A percentile compares a stretch with the other conserved stretches of the same genome.
Conservation (phyloP, 352 stramenopile genomes). For the Saprolegnia parasitica region DNA sequence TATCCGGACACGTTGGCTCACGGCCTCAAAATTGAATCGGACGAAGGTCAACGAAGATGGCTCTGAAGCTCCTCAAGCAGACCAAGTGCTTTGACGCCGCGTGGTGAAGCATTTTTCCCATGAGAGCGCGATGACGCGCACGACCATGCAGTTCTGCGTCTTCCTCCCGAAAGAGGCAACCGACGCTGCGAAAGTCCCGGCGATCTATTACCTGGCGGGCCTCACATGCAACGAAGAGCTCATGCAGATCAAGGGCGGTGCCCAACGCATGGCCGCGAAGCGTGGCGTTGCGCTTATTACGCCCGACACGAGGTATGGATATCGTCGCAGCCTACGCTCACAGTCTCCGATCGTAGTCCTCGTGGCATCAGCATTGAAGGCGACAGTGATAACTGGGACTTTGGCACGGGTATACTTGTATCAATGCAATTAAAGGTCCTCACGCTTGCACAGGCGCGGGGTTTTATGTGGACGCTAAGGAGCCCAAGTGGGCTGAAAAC, state of each 20-base stretch:
- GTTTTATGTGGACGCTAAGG: slow-evolving; percentile 97
- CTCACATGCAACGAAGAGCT: slow-evolving; percentile 97
- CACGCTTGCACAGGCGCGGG: slow-evolving; percentile 53
- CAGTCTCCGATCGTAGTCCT: slow-evolving; percentile 45
- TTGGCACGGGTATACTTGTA: slow-evolving; percentile 78
- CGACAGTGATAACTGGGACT: slow-evolving; percentile 95
- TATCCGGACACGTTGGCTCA: too few relatives aligned
- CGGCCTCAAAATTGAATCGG: not conserved
- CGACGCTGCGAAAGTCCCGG: slow-evolving; percentile 65
- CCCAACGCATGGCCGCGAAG: slow-evolving; percentile 84
- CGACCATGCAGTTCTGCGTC: slow-evolving; percentile 89
- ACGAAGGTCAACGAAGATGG: slow-evolving; percentile 1
- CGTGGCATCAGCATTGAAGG: slow-evolving; percentile 86
- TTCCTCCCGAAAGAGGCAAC: slow-evolving; percentile 72
- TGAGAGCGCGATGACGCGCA: slow-evolving; percentile 69
- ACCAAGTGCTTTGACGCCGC: slow-evolving; percentile 68
- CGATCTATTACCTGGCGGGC: slow-evolving; percentile 94
- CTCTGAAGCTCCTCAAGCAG: slow-evolving; percentile 63
- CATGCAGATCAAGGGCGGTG: slow-evolving; percentile 93
- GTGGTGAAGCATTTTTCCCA: slow-evolving; percentile 83
- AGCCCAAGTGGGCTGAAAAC: slow-evolving; percentile 87
- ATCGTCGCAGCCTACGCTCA: not conserved
- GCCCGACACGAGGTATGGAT: slow-evolving; percentile 85
- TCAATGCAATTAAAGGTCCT: not conserved
- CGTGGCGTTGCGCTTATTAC: slow-evolving; percentile 93